Percentiles rank a stretch among this genome's conserved stretches.
Evolutionary conservation across 163 green algal species (phyloP).

Genomic region (Botryococcus braunii): DNA sequence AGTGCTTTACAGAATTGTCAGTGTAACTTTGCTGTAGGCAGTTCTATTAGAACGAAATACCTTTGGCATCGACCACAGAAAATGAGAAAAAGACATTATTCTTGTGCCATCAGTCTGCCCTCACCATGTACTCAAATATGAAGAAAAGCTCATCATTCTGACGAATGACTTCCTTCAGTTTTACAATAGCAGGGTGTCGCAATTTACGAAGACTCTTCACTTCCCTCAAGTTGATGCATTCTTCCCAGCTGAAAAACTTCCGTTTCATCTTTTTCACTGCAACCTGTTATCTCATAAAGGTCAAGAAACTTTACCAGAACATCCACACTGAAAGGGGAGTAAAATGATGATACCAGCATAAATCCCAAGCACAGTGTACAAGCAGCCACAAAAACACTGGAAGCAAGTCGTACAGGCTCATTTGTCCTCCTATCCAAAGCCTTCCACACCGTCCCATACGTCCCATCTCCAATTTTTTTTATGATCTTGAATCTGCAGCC

Average conservation of each 20-base stretch:
- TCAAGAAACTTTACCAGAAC: background rate
- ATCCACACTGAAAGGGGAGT: no score
- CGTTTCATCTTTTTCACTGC: slow-evolving; percentile 98
- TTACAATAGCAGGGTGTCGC: slow-evolving; percentile 85
- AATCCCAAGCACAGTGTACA: background rate
- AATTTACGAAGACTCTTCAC: slow-evolving; percentile 88
- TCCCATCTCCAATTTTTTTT: slow-evolving; percentile 88
- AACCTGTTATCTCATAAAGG: slow-evolving; percentile 44
- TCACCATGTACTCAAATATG: slow-evolving; percentile 90
- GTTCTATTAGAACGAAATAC: no score
- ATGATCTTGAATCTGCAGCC: slow-evolving; percentile 85
- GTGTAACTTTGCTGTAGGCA: no score
- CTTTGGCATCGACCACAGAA: no score
- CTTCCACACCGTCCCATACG: slow-evolving; percentile 91
- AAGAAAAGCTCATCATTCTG: slow-evolving; percentile 95
- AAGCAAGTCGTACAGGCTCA: slow-evolving; percentile 55
- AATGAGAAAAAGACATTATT: no score
- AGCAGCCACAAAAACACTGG: background rate
- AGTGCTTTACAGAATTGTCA: no score
- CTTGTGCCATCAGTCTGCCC: no score
- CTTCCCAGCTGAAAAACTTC: slow-evolving; percentile 90
- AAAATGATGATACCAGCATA: background rate
- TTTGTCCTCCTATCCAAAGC: slow-evolving; percentile 80
- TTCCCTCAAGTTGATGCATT: slow-evolving; percentile 86
- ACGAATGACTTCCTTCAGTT: slow-evolving; percentile 94